Evolutionary conservation across 495 filamentous ascomycete species (phyloP), one percentile per base, ranked within the genome.

Genomic region (Annulohypoxylon stygium): DNA sequence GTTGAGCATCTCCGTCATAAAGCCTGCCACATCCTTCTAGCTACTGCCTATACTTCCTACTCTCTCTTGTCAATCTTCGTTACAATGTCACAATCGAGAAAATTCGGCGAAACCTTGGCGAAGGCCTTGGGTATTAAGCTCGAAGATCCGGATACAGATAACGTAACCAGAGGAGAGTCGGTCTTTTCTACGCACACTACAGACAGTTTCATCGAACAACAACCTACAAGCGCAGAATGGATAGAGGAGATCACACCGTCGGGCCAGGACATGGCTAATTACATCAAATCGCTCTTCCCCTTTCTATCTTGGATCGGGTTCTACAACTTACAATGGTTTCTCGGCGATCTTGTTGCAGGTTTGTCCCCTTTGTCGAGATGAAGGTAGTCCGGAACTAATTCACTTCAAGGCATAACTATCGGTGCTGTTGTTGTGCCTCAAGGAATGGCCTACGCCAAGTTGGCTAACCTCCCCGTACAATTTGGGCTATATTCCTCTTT

Each of bases 401-500:
- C 43, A 50, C 3, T 55, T 41, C 14, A 51, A 94, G 93, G 93
- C 76, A 92, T 99, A 77, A 99, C 96, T 5, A 95, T 98, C 61
- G 96, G 96, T 62, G 92, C 91, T 58, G 95, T 99, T 37, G 96
- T 99, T 20, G 93, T 99, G 33, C 96, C 96, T 4, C 96, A 99
- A 77, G 92, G 93, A 65, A 98, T 99, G 96, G 95, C 97, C 2
- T 99, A 99, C 81, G 95, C 96, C 25, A 86, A 91, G 71, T 83
- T 99, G 45, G 96, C 96, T 7, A 84, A 89, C 47, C 86, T 99
- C 20, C 83, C 85, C 0, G 88, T 91, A 2, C 86, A 99, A 77
- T 99, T 88, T 76, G 96, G 96, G 59, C 84, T 99, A 0, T 99
- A 99, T 78, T 96, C 95, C 0, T 98, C 95, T 0, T 99, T 99